Base-by-base conservation (phyloP, 371 early-diverging fungal species). In the Rhizomucor miehei region DNA sequence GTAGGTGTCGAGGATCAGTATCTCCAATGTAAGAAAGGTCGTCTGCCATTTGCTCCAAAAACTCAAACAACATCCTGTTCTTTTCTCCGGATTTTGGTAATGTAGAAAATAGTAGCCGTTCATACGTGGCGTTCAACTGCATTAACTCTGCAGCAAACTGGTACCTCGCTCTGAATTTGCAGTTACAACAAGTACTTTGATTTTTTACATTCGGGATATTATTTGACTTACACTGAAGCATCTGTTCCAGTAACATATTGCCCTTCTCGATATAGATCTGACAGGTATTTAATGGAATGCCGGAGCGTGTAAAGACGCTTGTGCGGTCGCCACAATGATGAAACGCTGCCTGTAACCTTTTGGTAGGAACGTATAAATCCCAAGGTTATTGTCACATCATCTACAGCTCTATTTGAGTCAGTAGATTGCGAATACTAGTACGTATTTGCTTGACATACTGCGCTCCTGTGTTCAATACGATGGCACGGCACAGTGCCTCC, bases 11-110 rank as follows among this genome's bases (percentile, higher is more conserved):
- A 5, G 29, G 29, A 8, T 29, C 29, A 29, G 29, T 29, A 29
- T 29, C 29, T 29, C 29, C 29, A 29, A 29, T 29, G 8, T 29
- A 29, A 3, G 29, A 29, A 59, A 87, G 77, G 57, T 89, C 89
- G 6, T 55, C 55, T 1, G 82, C 78, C 12, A 88, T 71, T 44
- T 80, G 79, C 52, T 89, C 87, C 8, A 85, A 72, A 65, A 86
- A 85, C 5, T 78, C 77, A 19, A 89, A 23, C 0, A 88, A 72
- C 4, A 68, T 69, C 20, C 51, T 57, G 48, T 89, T 86, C 5
- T 72, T 67, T 44, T 86, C 77, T 16, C 79, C 80, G 8, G 89
- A 86, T 41, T 63, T 75, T n/a, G 91, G 89, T 59, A 89, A 84
- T 1, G 77, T 60, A 1, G 70, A 62, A 40, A 80, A 76, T 16